Conservation (phyloP, 192 early-diverging fungal genomes). For the Spizellomyces punctatus region DNA sequence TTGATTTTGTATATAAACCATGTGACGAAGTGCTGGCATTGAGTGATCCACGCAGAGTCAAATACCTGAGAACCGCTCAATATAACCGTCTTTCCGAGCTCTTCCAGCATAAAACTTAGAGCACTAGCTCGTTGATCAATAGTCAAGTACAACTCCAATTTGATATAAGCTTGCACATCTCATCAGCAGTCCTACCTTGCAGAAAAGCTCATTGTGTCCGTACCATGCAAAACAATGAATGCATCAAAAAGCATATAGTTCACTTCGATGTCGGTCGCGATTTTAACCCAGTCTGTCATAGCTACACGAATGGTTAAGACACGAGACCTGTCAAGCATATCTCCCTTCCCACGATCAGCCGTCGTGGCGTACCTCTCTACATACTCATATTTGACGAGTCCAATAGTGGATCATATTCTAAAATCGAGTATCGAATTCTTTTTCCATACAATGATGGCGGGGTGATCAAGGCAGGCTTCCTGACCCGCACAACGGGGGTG, state of each 20-base stretch:
- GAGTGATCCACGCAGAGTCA: neutral
- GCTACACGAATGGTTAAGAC: slow-evolving; percentile 19
- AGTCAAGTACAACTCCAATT: too few species aligned
- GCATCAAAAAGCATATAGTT: slow-evolving; percentile 93
- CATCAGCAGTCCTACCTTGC: too few species aligned
- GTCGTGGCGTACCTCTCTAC: neutral
- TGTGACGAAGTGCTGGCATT: slow-evolving; percentile 6
- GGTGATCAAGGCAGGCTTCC: slow-evolving; percentile 74
- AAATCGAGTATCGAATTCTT: slow-evolving; percentile 88
- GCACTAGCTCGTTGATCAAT: slow-evolving; percentile 35
- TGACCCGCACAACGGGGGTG: slow-evolving; percentile 35
- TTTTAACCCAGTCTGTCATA: slow-evolving; percentile 88
- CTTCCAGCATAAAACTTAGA: slow-evolving; percentile 94
- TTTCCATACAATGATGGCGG: slow-evolving; percentile 88
- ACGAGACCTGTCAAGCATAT: neutral
- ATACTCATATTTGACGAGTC: slow-evolving; percentile 71
- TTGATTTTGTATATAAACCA: slow-evolving; percentile 9
- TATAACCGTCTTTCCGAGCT: slow-evolving; percentile 97
- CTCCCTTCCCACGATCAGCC: neutral
- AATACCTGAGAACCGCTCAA: slow-evolving; percentile 90
- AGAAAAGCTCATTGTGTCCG: slow-evolving; percentile 55
- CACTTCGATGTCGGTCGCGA: slow-evolving; percentile 92
- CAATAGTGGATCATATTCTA: slow-evolving; percentile 93
- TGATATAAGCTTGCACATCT: too few species aligned
- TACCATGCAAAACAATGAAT: slow-evolving; percentile 90